Percentiles rank a stretch among this genome's conserved stretches.
Conservation (phyloP, 2,329 filamentous ascomycete genomes). For the Fusarium compactum region DNA sequence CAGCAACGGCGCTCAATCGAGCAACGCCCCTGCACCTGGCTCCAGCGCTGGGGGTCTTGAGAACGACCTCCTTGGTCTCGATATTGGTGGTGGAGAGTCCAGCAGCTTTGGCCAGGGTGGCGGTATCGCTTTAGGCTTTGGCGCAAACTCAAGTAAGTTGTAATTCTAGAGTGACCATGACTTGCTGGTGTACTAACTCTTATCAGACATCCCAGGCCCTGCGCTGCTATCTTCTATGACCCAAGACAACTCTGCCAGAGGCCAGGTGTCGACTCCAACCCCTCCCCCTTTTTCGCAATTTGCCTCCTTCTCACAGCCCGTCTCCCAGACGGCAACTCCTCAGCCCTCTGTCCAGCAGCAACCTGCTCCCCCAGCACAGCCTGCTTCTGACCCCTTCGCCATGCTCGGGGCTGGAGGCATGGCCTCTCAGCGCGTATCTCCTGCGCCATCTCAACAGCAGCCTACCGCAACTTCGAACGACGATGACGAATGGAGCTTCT, state of each 20-base stretch:
- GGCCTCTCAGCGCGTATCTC: conserved; percentile 47
- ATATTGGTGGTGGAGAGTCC: conserved; percentile 76
- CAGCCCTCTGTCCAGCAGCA: conserved; percentile 63
- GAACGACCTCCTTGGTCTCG: conserved; percentile 90
- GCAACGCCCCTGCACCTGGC: conserved; percentile 43
- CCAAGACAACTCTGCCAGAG: conserved; percentile 69
- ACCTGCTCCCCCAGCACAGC: conserved; percentile 59
- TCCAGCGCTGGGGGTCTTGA: conserved; percentile 77
- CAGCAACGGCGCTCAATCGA: conserved; percentile 54
- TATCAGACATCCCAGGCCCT: conserved; percentile 71
- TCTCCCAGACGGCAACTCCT: conserved; percentile 66
- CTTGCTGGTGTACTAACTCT: conserved; percentile 29
- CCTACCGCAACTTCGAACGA: conserved; percentile 60
- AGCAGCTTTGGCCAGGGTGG: conserved; percentile 77
- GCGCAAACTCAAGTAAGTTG: conserved; percentile 73
- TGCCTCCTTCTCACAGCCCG: conserved; percentile 66
- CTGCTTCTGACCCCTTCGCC: conserved; percentile 65
- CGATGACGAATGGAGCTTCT: conserved; percentile 95
- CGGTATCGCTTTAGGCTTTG: conserved; percentile 85
- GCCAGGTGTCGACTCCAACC: conserved; percentile 56
- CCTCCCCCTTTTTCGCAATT: conserved; percentile 66
- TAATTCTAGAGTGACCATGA: too few species aligned
- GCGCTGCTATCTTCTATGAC: conserved; percentile 73
- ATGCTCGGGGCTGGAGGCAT: conserved; percentile 54
- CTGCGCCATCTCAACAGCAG: conserved; percentile 42